Base-by-base conservation (phyloP, 2,329 filamentous ascomycete genomes). In the Ascochyta rabiei region DNA sequence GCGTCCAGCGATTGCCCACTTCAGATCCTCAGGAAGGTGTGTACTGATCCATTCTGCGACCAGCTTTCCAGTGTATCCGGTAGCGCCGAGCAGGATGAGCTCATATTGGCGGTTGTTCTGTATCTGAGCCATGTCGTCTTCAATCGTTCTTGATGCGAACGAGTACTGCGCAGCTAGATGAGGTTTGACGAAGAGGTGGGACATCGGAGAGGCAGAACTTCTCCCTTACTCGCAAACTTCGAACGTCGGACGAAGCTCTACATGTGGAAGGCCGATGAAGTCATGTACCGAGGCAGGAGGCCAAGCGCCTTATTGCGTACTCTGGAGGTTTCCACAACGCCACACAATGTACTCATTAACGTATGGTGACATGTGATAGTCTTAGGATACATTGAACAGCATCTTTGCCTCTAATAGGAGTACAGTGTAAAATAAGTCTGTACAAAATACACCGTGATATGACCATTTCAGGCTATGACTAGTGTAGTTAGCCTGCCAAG, bases 1-100 rank as follows among this genome's bases (percentile, higher is more conserved):
- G 23, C 93, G 89, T 26, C 93, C 93, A 40, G 91, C 90, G 50
- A 97, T 80, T 13, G 91, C 93, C 93, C 93, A 97, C 79, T 86
- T 91, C 58, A 96, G 75, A 71, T 91, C 84, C 16, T 89, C 90
- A 0, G 92, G 89, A 1, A 91, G 80, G 61, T 84, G 78, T 13
- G 81, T 82, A 47, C 86, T 82, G 67, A 96, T 88, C 74, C 95
- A 86, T 72, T 96, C 87, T 24, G 88, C 87, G 2, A 86, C 86
- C 63, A 89, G 81, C 61, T 85, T 87, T 34, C 93, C 93, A 0
- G 93, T 97, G 76, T 96, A 96, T 24, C 93, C 93, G 71, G 83
- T 88, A 9, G 88, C 86, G 23, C 88, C 88, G 18, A 89, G 80
- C 30, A 90, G 77, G 38, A 90, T 77, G 43, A 89, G 74, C 64